A percentile compares a stretch with the other conserved stretches of the same genome.
Conservation (phyloP, 495 filamentous ascomycete genomes). For the Aspergillus heteromorphus region DNA sequence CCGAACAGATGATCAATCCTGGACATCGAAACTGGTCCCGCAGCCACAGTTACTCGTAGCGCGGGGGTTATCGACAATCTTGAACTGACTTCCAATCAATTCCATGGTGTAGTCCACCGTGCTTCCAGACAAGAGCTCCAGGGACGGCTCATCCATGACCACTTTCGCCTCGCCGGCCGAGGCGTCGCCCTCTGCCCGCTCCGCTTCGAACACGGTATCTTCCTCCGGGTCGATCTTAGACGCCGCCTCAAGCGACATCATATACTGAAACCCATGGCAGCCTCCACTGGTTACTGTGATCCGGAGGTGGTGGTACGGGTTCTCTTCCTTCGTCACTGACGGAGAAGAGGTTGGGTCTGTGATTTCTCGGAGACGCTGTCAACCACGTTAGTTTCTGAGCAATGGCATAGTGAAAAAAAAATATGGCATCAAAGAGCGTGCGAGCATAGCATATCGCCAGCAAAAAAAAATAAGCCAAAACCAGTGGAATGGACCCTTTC, state of each 20-base stretch:
- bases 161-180: constrained; percentile 64
- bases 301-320: constrained; percentile 78
- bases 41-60: constrained; percentile 95
- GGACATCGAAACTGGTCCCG: constrained; percentile 96
- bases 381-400: not conserved
- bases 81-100: constrained; percentile 96
- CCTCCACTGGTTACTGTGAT: constrained; percentile 88
- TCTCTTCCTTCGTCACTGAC: constrained; percentile 56
- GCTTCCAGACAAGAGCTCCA: constrained; percentile 86
- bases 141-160: constrained; percentile 79
- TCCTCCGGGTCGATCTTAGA: constrained; percentile 60
- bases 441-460: too few relatives aligned
- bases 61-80: constrained; percentile 85
- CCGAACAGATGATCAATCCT: too few relatives aligned
- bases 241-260: constrained; percentile 74
- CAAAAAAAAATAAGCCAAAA: constrained; percentile 1
- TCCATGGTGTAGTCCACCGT: constrained; percentile 95
- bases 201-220: constrained; percentile 60
- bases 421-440: not conserved
- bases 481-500: constrained; percentile 24
- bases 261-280: constrained; percentile 97
- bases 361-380: constrained; percentile 61
- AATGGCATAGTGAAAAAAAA: not conserved
- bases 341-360: constrained; percentile 40
- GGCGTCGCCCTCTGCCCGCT: constrained; percentile 19